Percentiles rank a stretch among this genome's conserved stretches.
Evolutionary conservation across 768 basidiomycete species (phyloP).

Genomic region (Phanerodontia chrysosporium): DNA sequence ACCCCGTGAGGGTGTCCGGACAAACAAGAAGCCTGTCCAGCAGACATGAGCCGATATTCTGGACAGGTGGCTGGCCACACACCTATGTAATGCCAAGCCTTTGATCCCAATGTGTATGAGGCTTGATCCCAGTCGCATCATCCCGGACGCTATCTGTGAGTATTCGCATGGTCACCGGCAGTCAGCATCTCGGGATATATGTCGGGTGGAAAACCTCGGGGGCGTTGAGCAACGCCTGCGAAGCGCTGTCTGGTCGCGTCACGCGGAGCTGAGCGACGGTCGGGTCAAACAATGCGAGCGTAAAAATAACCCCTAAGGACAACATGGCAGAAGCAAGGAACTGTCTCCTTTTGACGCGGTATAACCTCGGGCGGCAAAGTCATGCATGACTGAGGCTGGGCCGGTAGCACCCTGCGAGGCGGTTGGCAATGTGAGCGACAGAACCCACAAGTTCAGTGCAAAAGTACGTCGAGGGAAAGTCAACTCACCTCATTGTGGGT

Average conservation of each 20-base stretch:
- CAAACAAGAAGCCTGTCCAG: slow-evolving; percentile 1
- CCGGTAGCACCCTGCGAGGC: too few species aligned
- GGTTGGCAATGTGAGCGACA: too few species aligned
- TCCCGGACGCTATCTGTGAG: neutral
- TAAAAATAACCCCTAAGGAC: neutral
- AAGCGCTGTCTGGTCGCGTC: neutral
- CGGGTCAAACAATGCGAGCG: neutral
- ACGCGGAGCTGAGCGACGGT: neutral
- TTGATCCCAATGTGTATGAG: neutral
- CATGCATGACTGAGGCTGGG: too few species aligned
- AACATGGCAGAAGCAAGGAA: neutral
- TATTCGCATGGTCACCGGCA: too few species aligned
- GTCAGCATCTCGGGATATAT: neutral
- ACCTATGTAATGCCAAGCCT: neutral
- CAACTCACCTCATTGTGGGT: too few species aligned
- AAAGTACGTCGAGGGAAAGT: too few species aligned
- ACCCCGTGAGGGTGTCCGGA: slow-evolving; percentile 3
- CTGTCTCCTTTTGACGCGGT: neutral
- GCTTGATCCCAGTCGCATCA: neutral
- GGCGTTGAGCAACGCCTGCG: neutral
- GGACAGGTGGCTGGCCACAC: neutral
- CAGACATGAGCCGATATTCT: slow-evolving; percentile 4
- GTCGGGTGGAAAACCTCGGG: neutral
- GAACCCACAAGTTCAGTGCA: too few species aligned
- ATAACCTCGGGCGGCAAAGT: neutral